A percentile compares a stretch with the other conserved stretches of the same genome.
Conservation (phyloP, 2,329 filamentous ascomycete species). For the Colletotrichum neosansevieriae region DNA sequence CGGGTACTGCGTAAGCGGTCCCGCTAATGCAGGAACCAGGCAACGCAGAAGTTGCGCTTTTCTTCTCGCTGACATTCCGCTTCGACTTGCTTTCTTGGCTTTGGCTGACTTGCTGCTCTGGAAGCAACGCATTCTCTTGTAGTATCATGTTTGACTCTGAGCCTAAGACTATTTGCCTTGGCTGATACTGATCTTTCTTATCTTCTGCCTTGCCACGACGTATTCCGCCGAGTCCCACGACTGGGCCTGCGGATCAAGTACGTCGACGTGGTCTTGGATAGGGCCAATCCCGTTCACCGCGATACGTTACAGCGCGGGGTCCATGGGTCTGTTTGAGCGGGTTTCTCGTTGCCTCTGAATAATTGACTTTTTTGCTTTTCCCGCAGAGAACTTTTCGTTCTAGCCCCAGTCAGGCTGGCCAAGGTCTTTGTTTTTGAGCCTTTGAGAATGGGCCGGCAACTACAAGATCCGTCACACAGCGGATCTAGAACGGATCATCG, state of each 20-base stretch:
- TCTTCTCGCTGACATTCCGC: neutral
- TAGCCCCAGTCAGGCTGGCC: conserved; percentile 2
- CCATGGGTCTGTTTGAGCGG: conserved; percentile 26
- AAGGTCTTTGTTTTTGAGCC: conserved; percentile 14
- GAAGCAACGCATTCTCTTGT: neutral
- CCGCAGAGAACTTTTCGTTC: conserved; percentile 15
- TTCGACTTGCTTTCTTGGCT: conserved; percentile 7
- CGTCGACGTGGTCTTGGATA: conserved; percentile 27
- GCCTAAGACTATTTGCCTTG: neutral
- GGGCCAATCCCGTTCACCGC: conserved; percentile 18
- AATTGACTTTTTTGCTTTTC: conserved; percentile 14
- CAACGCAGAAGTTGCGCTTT: conserved; percentile 16
- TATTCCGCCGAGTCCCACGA: conserved; percentile 22
- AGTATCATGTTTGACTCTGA: neutral
- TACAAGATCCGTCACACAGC: conserved; percentile 4
- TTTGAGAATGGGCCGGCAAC: conserved; percentile 12
- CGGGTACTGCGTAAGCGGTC: conserved; percentile 33
- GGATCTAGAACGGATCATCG: conserved; percentile 29
- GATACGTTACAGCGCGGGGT: conserved; percentile 20
- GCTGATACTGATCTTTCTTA: neutral
- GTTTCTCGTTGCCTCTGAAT: conserved; percentile 23
- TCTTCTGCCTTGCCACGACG: conserved; percentile 11
- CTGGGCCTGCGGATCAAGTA: conserved; percentile 25
- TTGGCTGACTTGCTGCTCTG: neutral
- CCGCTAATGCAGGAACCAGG: conserved; percentile 38